Percentiles rank a stretch among this genome's conserved stretches.
Conservation (phyloP, 805 yeast species). For the Wickerhamomyces bisporus region DNA sequence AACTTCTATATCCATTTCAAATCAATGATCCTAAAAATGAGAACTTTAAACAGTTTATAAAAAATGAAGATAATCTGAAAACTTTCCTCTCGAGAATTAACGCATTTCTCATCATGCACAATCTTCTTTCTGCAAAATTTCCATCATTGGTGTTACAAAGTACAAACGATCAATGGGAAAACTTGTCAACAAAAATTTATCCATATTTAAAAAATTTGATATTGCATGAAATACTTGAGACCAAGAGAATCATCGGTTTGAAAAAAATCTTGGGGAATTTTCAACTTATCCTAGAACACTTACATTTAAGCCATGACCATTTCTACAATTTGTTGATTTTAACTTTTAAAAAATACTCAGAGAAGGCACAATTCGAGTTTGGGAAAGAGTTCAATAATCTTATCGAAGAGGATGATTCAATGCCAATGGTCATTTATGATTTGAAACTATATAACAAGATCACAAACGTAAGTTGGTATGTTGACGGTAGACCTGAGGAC, state of each 20-base stretch:
- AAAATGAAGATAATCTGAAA: constrained; percentile 41
- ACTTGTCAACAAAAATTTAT: constrained; percentile 51
- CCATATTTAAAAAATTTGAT: constrained; percentile 51
- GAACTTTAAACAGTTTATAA: constrained; percentile 23
- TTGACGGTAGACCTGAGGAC: constrained; percentile 40
- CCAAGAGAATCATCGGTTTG: constrained; percentile 41
- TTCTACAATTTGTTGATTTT: constrained; percentile 58
- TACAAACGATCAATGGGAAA: constrained; percentile 72
- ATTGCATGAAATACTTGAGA: constrained; percentile 34
- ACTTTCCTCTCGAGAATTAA: constrained; percentile 56
- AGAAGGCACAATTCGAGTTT: constrained; percentile 49
- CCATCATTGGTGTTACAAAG: constrained; percentile 49
- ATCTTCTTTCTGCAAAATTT: constrained; percentile 58
- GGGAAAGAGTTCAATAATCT: constrained; percentile 53
- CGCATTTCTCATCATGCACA: constrained; percentile 77
- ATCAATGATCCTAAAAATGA: constrained; percentile 35
- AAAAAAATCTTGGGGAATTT: constrained; percentile 55
- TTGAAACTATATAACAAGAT: constrained; percentile 56
- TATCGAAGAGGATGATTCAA: constrained; percentile 76
- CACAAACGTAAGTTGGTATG: constrained; percentile 65
- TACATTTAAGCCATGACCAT: constrained; percentile 52
- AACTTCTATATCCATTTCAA: constrained; percentile 61
- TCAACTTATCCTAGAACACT: constrained; percentile 71
- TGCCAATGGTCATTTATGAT: constrained; percentile 74
- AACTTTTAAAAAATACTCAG: constrained; percentile 58